Evolutionary conservation across 345 rosid genomes (phyloP).

Genomic region (Cardamine chenopodiifolia): DNA sequence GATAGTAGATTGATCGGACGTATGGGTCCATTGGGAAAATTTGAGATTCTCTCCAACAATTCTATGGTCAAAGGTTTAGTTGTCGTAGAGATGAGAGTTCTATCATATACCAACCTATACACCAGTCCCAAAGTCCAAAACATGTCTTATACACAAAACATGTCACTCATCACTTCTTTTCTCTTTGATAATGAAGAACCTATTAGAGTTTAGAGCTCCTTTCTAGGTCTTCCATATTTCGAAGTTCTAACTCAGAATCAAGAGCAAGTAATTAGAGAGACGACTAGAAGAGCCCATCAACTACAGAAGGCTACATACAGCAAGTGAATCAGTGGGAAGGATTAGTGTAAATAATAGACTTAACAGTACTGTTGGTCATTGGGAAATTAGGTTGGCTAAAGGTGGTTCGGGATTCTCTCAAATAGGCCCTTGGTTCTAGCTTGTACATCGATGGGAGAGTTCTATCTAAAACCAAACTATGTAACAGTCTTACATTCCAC

Average conservation of each 20-base stretch:
- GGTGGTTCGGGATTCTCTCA: neutral
- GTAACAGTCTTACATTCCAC: neutral
- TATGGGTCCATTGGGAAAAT: neutral
- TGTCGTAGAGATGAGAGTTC: neutral
- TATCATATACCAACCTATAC: neutral
- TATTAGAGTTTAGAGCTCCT: neutral
- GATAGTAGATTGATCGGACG: neutral
- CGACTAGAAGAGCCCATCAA: neutral
- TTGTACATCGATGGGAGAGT: neutral
- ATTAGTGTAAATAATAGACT: neutral
- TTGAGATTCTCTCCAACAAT: neutral
- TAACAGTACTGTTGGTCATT: neutral
- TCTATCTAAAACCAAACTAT: neutral
- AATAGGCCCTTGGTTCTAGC: neutral
- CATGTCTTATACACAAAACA: neutral
- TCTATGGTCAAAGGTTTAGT: neutral
- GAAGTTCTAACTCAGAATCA: neutral
- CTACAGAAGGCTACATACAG: neutral
- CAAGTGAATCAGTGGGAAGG: neutral
- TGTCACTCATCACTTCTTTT: neutral
- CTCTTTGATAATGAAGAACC: neutral
- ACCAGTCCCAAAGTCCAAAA: neutral
- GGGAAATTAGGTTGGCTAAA: neutral
- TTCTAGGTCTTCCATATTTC: neutral
- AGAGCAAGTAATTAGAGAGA: neutral